Base-by-base conservation (phyloP, 306 rosid genomes). In the Cicer cuneatum region DNA sequence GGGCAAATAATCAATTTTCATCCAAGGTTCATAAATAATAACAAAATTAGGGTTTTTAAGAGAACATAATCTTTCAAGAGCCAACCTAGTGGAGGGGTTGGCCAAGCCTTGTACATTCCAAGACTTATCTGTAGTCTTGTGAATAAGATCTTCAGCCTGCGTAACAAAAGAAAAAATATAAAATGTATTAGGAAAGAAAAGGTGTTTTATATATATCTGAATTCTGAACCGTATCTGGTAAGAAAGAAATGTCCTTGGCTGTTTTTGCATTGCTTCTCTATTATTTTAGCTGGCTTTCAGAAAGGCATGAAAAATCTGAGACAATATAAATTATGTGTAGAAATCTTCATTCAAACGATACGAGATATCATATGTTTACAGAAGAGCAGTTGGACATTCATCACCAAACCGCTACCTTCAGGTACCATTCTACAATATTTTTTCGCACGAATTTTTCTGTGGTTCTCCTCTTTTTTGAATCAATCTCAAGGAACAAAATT, bases 341-440 rank as follows among this genome's bases (percentile, higher is more conserved):
- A 94, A 87, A 89, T 88, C 87, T 83, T 89, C 96, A 39, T 89
- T 89, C 86, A 94, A 94, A 83, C 84, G 97, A 75, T 94, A 86
- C 57, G 98, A 91, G 82, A 83, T 90, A 84, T 84, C 98, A 0
- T 80, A 68, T 29, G 97, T 94, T 72, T 88, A 88, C 74, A 86
- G 98, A 88, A 87, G 90, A 83, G 96, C 96, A 59, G 75, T 94
- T 84, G 98, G 98, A 49, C 98, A 90, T 78, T 88, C 98, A 71
- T 78, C 98, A 41, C 98, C 98, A 75, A 94, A 86, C 83, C 92
- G 85, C 73, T 90, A 84, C 87, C 96, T 93, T 74, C 98, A 93
- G 94, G 98, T 94, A 84, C 71, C 52, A 71, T 57, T 75, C 51
- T 54, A 33, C 70, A 49, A 5, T 71, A 38, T 21, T 52, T 24